Percentiles rank a stretch among this genome's conserved stretches.
These are phyloP conservation scores for Grammothele lineata DNA, from an alignment of 768 basidiomycete genomes.

Conservation along the genomic window DNA sequence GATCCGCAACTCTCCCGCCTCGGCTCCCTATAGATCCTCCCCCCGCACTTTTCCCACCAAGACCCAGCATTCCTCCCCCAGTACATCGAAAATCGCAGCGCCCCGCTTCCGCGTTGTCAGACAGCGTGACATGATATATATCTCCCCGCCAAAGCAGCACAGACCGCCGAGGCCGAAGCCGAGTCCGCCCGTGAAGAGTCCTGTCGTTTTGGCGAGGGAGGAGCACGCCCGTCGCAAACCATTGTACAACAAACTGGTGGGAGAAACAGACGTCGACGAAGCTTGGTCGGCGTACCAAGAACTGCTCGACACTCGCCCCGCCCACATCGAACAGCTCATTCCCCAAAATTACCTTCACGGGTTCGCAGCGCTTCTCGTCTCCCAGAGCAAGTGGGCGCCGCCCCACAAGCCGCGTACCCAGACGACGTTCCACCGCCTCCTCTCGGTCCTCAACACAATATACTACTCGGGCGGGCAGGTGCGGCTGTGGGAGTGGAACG, in stretches of 20 bases:
- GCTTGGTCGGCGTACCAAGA: slow-evolving; percentile 9
- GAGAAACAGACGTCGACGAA: background rate
- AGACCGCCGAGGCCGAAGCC: background rate
- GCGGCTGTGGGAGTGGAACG: slow-evolving; percentile 71
- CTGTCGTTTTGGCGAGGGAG: background rate
- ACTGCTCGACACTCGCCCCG: slow-evolving; percentile 6
- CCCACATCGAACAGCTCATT: slow-evolving; percentile 16
- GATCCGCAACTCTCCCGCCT: background rate
- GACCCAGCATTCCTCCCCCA: background rate
- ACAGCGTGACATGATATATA: background rate
- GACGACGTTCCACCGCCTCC: slow-evolving; percentile 54
- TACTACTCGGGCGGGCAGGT: slow-evolving; percentile 51
- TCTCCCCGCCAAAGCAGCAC: background rate
- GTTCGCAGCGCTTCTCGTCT: slow-evolving; percentile 55
- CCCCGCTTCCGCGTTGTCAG: background rate
- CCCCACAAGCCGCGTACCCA: slow-evolving; percentile 51
- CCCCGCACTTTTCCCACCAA: background rate
- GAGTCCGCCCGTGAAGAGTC: no score
- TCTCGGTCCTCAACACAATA: slow-evolving; percentile 62
- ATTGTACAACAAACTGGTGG: slow-evolving; percentile 5
- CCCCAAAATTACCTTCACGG: slow-evolving; percentile 50
- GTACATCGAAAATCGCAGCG: no score
- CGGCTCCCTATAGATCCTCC: background rate
- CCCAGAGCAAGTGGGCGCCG: slow-evolving; percentile 6
- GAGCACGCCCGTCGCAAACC: slow-evolving; percentile 1